Evolutionary conservation across 257 asterid species (phyloP).

Genomic region (Petrea volubilis): DNA sequence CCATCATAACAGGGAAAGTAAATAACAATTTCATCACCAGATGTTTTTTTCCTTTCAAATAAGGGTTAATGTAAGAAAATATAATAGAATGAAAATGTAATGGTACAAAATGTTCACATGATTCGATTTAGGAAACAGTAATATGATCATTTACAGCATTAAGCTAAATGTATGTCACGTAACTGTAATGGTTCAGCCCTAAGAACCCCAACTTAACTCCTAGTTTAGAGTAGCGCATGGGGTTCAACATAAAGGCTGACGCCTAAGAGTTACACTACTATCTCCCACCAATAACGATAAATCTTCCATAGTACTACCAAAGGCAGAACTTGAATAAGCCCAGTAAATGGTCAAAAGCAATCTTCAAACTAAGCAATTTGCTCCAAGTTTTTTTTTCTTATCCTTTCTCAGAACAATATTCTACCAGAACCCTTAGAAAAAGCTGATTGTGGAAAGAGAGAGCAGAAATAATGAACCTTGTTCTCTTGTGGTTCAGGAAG

Average conservation of each 20-base stretch:
- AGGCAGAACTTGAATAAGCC: not conserved
- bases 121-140: not conserved
- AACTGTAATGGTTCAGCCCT: not conserved
- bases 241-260: not conserved
- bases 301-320: not conserved
- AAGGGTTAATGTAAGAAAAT: conserved; percentile 8
- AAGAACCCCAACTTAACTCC: conserved; percentile 5
- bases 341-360: conserved; percentile 6
- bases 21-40: conserved; percentile 11
- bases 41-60: not conserved
- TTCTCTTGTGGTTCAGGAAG: conserved; percentile 84
- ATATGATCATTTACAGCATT: not conserved
- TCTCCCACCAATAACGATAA: not conserved
- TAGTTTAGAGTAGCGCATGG: not conserved
- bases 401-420: not conserved
- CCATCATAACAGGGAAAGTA: conserved; percentile 27
- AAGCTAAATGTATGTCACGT: not conserved
- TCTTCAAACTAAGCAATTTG: no score
- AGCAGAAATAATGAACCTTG: conserved; percentile 41
- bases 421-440: not conserved
- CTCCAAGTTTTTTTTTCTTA: not conserved
- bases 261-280: not conserved
- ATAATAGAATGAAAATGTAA: conserved; percentile 3
- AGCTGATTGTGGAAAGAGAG: conserved; percentile 8
- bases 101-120: conserved; percentile 1